A percentile compares a stretch with the other conserved stretches of the same genome.
These are phyloP conservation scores for Ceratobasidium theobromae DNA, from an alignment of 1,284 basidiomycete species.

Conservation along the genomic window DNA sequence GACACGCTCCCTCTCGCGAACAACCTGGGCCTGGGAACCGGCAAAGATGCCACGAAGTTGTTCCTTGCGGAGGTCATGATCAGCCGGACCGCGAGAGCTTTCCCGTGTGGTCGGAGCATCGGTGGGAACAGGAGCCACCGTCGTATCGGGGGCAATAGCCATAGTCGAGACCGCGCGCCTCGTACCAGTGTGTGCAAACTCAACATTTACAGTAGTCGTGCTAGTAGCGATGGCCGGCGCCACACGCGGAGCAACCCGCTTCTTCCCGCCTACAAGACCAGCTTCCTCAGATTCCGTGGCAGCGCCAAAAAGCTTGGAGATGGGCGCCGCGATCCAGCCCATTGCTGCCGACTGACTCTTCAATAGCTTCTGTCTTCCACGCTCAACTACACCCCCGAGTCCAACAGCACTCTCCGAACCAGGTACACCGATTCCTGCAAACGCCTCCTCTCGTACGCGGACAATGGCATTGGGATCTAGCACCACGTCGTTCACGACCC, in stretches of 20 bases:
- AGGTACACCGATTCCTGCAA: conserved; percentile 51
- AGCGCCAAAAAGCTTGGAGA: conserved; percentile 69
- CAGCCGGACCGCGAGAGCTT: conserved; percentile 9
- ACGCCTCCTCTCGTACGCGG: conserved; percentile 67
- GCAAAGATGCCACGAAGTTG: conserved; percentile 29
- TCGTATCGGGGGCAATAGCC: conserved; percentile 31
- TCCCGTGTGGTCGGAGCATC: not conserved
- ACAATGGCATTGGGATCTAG: conserved; percentile 79
- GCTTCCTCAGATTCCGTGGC: conserved; percentile 32
- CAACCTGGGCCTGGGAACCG: conserved; percentile 14
- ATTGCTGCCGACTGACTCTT: conserved; percentile 42
- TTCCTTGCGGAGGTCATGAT: conserved; percentile 17
- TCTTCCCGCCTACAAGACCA: conserved; percentile 38
- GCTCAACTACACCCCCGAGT: conserved; percentile 45
- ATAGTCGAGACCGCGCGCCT: conserved; percentile 69
- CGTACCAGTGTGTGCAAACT: conserved; percentile 78
- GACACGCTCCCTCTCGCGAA: conserved; percentile 8
- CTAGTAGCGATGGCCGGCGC: conserved; percentile 81
- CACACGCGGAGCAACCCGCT: conserved; percentile 62
- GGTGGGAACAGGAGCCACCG: conserved; percentile 1
- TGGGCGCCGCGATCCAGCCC: conserved; percentile 77
- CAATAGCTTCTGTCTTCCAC: conserved; percentile 41
- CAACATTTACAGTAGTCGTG: conserved; percentile 87
- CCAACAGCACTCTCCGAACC: conserved; percentile 51
- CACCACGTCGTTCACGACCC: conserved; percentile 85